Base-by-base conservation (phyloP, 2,329 filamentous ascomycete genomes). In the Elsinoe arachidis region DNA sequence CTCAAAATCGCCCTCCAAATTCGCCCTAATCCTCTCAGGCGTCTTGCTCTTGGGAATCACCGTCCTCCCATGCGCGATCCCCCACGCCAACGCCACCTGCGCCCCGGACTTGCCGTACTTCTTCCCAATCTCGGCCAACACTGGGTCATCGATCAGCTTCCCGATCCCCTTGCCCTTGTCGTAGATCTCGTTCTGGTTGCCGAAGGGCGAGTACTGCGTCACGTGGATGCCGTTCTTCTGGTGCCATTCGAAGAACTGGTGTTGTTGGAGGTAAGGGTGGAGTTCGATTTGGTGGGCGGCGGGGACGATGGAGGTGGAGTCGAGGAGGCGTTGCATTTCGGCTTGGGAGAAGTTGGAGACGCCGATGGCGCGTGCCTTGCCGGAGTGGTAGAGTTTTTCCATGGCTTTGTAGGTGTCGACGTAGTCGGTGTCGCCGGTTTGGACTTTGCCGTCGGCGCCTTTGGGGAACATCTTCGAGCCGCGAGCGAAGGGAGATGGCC, bases 31-130 rank as follows among this genome's bases (percentile, higher is more conserved):
- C 3, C 69, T 61, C 34, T 46, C 59, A 56, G 67, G 65, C n/a
- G 67, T 71, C 66, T 79, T 79, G 30, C 72, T 75, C 68, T 81
- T 81, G 1, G 78, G 77, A 55, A 82, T 74, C 7, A 81, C 78
- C 5, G 70, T 74, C 56, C 77, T 73, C 4, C 78, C 78, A 39
- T 73, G 70, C 1, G 74, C 73, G 41, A 82, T 73, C 14, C 77
- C 79, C 80, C 79, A 81, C 0, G 79, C 79, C 34, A 82, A 69
- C 10, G 77, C 74, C 41, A 78, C 74, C 65, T 81, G 79, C 5
- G 78, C 75, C 2, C 74, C 70, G 15, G 63, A 73, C 68, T 80
- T 81, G 54, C 70, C 68, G 58, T 80, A 74, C 63, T 78, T 78
- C 67, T 79, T 73, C 11, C 75, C 79, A 60, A 82, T 74, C 57